A percentile compares a stretch with the other conserved stretches of the same genome.
Evolutionary conservation across 257 asterid genomes (phyloP).

Genomic region (Petunia axillaris): DNA sequence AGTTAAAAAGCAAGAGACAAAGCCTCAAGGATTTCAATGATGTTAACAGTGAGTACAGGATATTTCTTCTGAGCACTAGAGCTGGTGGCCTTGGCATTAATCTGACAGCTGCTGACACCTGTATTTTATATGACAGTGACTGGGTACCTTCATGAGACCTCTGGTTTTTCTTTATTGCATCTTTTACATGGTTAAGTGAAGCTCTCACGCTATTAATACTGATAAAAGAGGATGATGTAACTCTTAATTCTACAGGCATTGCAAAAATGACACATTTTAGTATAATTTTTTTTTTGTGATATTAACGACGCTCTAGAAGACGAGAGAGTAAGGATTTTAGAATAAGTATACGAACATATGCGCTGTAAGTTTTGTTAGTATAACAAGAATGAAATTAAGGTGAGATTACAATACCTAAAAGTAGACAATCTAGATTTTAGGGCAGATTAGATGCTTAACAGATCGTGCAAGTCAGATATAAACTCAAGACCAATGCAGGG

Average conservation of each 20-base stretch:
- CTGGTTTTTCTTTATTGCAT: not conserved
- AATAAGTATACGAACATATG: not conserved
- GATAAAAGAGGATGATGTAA: not conserved
- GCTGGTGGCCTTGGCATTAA: slow-evolving; percentile 99
- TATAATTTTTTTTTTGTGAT: not conserved
- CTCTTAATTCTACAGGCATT: not conserved
- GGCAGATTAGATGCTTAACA: not conserved
- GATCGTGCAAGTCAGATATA: too few relatives aligned
- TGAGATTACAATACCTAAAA: not conserved
- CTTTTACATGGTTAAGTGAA: not conserved
- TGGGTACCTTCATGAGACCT: slow-evolving; percentile 60
- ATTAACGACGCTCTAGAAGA: not conserved
- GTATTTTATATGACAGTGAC: slow-evolving; percentile 96
- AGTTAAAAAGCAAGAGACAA: too few relatives aligned
- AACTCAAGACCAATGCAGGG: too few relatives aligned
- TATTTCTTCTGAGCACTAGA: slow-evolving; percentile 94
- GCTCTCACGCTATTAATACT: not conserved
- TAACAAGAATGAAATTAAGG: slow-evolving; percentile 2
- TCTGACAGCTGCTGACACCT: slow-evolving; percentile 98
- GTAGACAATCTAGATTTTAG: not conserved
- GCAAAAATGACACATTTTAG: not conserved
- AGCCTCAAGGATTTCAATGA: slow-evolving; percentile 73
- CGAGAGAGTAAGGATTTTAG: not conserved
- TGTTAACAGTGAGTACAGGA: slow-evolving; percentile 54
- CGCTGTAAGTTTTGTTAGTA: not conserved